These are phyloP conservation scores for Blastobotrys persicus DNA, from an alignment of 1,139 yeast genomes.

Conservation along the genomic window DNA sequence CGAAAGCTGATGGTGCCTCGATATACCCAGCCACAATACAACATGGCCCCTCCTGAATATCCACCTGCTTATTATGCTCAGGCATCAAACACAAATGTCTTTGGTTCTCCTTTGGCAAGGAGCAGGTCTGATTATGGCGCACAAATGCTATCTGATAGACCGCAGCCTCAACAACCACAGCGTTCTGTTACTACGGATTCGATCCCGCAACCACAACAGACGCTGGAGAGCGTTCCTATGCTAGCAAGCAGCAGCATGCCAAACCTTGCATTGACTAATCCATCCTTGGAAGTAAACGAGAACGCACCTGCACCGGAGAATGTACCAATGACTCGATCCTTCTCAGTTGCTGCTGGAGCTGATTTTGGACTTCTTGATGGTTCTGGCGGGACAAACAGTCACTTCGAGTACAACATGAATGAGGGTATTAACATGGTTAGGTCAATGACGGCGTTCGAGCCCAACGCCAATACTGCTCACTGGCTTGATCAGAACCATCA, in stretches of 20 bases:
- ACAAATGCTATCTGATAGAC: neutral
- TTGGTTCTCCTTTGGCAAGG: slow-evolving; percentile 25
- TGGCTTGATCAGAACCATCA: slow-evolving; percentile 17
- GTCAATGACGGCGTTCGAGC: slow-evolving; percentile 35
- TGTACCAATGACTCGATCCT: slow-evolving; percentile 25
- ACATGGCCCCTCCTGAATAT: slow-evolving; percentile 11
- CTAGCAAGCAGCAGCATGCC: slow-evolving; percentile 8
- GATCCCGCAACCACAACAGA: neutral
- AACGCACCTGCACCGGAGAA: slow-evolving; percentile 1
- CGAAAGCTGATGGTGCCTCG: slow-evolving; percentile 28
- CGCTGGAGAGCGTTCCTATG: slow-evolving; percentile 6
- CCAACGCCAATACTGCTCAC: slow-evolving; percentile 14
- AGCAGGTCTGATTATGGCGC: slow-evolving; percentile 3
- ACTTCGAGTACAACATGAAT: slow-evolving; percentile 4
- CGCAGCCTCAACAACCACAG: neutral
- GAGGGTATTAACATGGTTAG: slow-evolving; percentile 29
- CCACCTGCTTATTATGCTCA: slow-evolving; percentile 10
- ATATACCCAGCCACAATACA: slow-evolving; percentile 7
- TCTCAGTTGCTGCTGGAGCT: slow-evolving; percentile 23
- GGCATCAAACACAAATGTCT: slow-evolving; percentile 10
- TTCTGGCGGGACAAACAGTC: neutral
- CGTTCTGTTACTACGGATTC: neutral
- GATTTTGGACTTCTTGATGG: slow-evolving; percentile 10
- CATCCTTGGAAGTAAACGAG: slow-evolving; percentile 6
- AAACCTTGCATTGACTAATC: neutral